phyloP scores from a whole-genome alignment of 2,329 filamentous ascomycete genomes.

The Verticillium nonalfalfae region DNA sequence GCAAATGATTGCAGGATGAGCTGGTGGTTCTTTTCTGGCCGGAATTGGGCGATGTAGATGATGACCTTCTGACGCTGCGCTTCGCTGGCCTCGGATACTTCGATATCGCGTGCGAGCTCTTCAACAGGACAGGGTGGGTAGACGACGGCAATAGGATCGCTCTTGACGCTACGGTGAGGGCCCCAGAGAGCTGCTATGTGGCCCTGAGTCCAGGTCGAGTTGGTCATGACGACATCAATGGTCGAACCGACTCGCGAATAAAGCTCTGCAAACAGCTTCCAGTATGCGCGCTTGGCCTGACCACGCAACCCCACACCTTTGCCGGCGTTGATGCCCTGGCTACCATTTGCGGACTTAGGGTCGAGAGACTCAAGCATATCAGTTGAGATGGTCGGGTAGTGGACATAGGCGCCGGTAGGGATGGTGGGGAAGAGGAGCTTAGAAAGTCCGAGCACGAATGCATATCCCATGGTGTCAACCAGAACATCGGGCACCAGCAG shows the following conservation, averaged over 20 bases:
- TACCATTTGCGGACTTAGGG: slow-evolving; percentile 48
- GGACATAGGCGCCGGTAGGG: slow-evolving; percentile 88
- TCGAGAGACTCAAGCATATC: slow-evolving; percentile 90
- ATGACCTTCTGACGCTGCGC: slow-evolving; percentile 63
- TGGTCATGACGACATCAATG: slow-evolving; percentile 94
- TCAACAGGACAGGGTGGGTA: slow-evolving; percentile 90
- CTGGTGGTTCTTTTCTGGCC: slow-evolving; percentile 93
- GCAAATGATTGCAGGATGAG: slow-evolving; percentile 82
- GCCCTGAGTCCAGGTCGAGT: slow-evolving; percentile 86
- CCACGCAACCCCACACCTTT: slow-evolving; percentile 69
- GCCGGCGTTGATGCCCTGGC: slow-evolving; percentile 76
- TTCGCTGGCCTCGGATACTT: slow-evolving; percentile 65
- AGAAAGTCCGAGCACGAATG: slow-evolving; percentile 77
- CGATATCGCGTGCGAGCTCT: slow-evolving; percentile 70
- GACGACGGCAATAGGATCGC: slow-evolving; percentile 62
- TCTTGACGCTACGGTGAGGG: slow-evolving; percentile 38
- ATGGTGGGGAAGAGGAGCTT: slow-evolving; percentile 75
- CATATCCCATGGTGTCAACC: slow-evolving; percentile 97
- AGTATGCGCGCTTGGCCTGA: slow-evolving; percentile 71
- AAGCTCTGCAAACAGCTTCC: slow-evolving; percentile 73
- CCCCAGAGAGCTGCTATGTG: slow-evolving; percentile 82
- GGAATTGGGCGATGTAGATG: slow-evolving; percentile 94
- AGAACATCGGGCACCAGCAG: slow-evolving; percentile 90
- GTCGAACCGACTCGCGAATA: slow-evolving; percentile 80
- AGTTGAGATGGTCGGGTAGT: slow-evolving; percentile 97